Evolutionary conservation across 257 asterid genomes (phyloP).

Genomic region (Echium plantagineum): DNA sequence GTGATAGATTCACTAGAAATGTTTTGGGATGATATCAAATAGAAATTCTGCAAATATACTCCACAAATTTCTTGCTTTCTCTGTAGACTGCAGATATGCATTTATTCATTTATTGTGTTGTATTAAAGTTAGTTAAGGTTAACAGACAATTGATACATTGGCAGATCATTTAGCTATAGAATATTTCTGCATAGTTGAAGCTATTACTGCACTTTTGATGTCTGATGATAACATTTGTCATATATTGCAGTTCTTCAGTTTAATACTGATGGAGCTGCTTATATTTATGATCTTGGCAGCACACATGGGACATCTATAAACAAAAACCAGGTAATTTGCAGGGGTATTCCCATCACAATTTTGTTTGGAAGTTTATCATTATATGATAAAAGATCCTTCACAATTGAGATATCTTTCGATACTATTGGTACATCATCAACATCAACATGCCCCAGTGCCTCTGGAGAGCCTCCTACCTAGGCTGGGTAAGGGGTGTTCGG

Average conservation of each 20-base stretch:
- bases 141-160: no score
- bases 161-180: neutral
- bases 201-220: neutral
- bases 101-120: no score
- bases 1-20: no score
- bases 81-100: neutral
- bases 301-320: slow-evolving; percentile 89
- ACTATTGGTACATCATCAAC: no score
- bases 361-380: neutral
- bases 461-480: no score
- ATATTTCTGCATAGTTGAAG: neutral
- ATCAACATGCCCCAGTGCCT: no score
- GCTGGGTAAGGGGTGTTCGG: no score
- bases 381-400: no score
- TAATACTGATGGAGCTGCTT: slow-evolving; percentile 61
- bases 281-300: slow-evolving; percentile 82
- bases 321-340: slow-evolving; percentile 62
- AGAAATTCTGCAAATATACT: neutral
- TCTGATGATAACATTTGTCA: slow-evolving; percentile 3
- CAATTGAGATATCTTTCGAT: no score
- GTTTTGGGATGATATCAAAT: neutral
- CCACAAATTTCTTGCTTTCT: no score
- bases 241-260: slow-evolving; percentile 70
- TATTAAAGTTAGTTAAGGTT: neutral
- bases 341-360: neutral